These are phyloP conservation scores for Angomonas desouzai DNA, from an alignment of 208 protist species.

Conservation along the genomic window DNA sequence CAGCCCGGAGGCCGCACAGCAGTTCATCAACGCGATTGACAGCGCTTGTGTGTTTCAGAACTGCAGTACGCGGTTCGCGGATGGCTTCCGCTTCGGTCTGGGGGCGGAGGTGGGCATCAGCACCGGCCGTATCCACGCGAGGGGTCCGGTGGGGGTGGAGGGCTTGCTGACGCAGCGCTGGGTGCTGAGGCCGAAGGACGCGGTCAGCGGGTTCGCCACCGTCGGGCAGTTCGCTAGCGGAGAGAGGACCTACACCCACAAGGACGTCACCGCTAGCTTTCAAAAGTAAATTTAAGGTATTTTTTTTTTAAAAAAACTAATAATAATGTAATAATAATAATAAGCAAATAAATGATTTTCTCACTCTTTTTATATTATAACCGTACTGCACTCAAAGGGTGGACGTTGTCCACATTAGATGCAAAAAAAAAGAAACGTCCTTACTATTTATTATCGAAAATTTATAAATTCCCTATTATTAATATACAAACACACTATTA, in stretches of 20 bases:
- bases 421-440: neutral
- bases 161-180: conserved; percentile 82
- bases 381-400: neutral
- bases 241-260: conserved; percentile 43
- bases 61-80: conserved; percentile 87
- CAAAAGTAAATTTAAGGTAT: conserved; percentile 1
- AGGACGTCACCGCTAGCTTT: conserved; percentile 6
- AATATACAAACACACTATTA: neutral
- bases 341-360: conserved; percentile 10
- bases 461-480: conserved; percentile 7
- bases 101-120: conserved; percentile 94
- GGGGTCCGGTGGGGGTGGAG: conserved; percentile 92
- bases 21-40: conserved; percentile 67
- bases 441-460: neutral
- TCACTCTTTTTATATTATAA: neutral
- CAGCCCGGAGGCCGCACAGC: conserved; percentile 31
- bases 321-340: conserved; percentile 3
- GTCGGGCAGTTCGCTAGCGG: conserved; percentile 47
- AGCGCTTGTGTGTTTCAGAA: conserved; percentile 93
- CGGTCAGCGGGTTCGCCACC: conserved; percentile 25
- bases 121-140: conserved; percentile 86
- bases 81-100: conserved; percentile 89
- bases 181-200: conserved; percentile 32
- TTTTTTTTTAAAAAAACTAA: neutral
- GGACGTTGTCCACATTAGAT: too few species aligned